These are phyloP conservation scores for Termitomyces sp. DNA, from an alignment of 768 basidiomycete species.

Conservation along the genomic window DNA sequence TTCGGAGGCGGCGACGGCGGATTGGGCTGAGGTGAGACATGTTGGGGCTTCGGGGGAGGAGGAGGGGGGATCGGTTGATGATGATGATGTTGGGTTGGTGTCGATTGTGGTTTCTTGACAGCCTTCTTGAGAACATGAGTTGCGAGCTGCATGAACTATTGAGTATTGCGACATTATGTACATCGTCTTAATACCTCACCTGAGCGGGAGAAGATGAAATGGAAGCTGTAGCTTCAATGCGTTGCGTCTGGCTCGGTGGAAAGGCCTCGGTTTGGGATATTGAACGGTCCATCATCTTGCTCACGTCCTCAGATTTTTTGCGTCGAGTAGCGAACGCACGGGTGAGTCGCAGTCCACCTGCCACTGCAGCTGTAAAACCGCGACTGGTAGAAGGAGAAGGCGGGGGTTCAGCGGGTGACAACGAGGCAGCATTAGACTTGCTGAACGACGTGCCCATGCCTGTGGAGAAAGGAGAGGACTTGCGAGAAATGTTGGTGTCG, in stretches of 20 bases:
- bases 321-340: constrained; percentile 55
- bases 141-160: constrained; percentile 39
- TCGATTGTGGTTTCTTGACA: constrained; percentile 2
- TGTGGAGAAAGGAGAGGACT: constrained; percentile 14
- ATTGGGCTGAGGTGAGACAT: neutral
- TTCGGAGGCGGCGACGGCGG: constrained; percentile 2
- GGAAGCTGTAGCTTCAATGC: constrained; percentile 22
- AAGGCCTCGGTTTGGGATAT: neutral
- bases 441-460: constrained; percentile 37
- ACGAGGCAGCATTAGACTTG: constrained; percentile 22
- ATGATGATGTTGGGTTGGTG: neutral
- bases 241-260: constrained; percentile 2
- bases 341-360: constrained; percentile 49
- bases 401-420: constrained; percentile 13
- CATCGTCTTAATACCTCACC: constrained; percentile 8
- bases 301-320: constrained; percentile 53
- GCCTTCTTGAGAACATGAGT: constrained; percentile 38
- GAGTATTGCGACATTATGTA: constrained; percentile 17
- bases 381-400: constrained; percentile 22
- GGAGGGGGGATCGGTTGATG: constrained; percentile 8
- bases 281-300: constrained; percentile 16
- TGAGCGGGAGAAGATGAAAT: constrained; percentile 22
- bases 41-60: constrained; percentile 16
- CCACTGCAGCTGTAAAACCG: constrained; percentile 34
- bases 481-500: constrained; percentile 12